phyloP scores from a whole-genome alignment of 2,329 filamentous ascomycete species.

The Spiromastix sp. region DNA sequence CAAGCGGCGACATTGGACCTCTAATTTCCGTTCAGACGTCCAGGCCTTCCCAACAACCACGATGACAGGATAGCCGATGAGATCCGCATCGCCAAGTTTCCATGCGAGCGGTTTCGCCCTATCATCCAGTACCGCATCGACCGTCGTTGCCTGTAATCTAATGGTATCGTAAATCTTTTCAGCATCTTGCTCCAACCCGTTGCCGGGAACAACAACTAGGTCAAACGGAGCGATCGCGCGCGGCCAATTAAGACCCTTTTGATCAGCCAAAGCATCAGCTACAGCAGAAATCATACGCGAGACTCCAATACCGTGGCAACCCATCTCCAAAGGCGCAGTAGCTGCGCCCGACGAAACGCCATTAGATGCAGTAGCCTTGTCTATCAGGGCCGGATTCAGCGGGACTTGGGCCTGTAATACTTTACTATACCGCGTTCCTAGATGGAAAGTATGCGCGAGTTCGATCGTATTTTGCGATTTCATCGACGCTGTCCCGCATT shows the following conservation, averaged over 20 bases:
- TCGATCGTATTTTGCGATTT: conserved; percentile 67
- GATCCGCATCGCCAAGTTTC: conserved; percentile 84
- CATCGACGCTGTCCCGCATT: conserved; percentile 55
- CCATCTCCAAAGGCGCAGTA: conserved; percentile 68
- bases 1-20: conserved; percentile 68
- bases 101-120: conserved; percentile 58
- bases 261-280: conserved; percentile 63
- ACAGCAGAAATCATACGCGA: conserved; percentile 82
- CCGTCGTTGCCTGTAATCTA: conserved; percentile 14
- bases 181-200: conserved; percentile 38
- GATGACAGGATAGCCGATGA: conserved; percentile 78
- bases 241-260: conserved; percentile 77
- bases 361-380: background rate
- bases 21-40: conserved; percentile 48
- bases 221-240: conserved; percentile 76
- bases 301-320: conserved; percentile 90
- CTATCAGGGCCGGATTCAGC: conserved; percentile 6
- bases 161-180: conserved; percentile 56
- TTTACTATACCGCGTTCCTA: conserved; percentile 77
- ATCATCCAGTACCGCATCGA: conserved; percentile 69
- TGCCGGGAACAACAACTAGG: conserved; percentile 53
- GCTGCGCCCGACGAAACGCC: conserved; percentile 18
- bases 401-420: conserved; percentile 57
- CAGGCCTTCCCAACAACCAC: conserved; percentile 68
- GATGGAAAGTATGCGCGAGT: conserved; percentile 87